Evolutionary conservation across 768 basidiomycete genomes (phyloP).

Genomic region (Mycena belliarum): DNA sequence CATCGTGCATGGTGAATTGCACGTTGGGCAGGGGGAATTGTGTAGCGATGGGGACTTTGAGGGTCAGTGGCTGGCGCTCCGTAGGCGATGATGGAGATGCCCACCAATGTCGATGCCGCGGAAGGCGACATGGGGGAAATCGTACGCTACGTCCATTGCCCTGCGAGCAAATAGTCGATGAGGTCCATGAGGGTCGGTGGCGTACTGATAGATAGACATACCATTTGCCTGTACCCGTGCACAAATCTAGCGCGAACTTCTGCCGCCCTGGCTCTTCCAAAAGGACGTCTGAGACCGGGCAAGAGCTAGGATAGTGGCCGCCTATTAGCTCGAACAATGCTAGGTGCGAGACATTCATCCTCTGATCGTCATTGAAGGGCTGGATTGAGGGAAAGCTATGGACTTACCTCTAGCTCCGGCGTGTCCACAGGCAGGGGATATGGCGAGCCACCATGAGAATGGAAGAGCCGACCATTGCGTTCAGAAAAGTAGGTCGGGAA

Average conservation of each 20-base stretch:
- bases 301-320: constrained; percentile 51
- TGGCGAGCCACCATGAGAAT: constrained; percentile 60
- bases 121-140: constrained; percentile 66
- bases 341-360: constrained; percentile 52
- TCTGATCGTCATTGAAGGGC: constrained; percentile 35
- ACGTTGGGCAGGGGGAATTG: constrained; percentile 62
- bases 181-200: not conserved
- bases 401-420: constrained; percentile 64
- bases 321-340: constrained; percentile 53
- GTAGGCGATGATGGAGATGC: constrained; percentile 26
- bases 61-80: constrained; percentile 13
- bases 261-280: constrained; percentile 38
- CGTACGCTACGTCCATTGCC: constrained; percentile 72
- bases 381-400: not conserved
- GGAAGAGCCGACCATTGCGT: constrained; percentile 62
- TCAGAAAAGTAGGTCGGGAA: constrained; percentile 64
- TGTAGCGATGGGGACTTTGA: constrained; percentile 69
- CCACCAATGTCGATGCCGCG: constrained; percentile 77
- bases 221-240: constrained; percentile 78
- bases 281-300: constrained; percentile 56
- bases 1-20: constrained; percentile 66
- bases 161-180: constrained; percentile 44
- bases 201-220: constrained; percentile 40
- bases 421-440: constrained; percentile 78
- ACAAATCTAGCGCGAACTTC: constrained; percentile 68